Conservation (phyloP, 768 basidiomycete genomes). For the Suillus subalutaceus region DNA sequence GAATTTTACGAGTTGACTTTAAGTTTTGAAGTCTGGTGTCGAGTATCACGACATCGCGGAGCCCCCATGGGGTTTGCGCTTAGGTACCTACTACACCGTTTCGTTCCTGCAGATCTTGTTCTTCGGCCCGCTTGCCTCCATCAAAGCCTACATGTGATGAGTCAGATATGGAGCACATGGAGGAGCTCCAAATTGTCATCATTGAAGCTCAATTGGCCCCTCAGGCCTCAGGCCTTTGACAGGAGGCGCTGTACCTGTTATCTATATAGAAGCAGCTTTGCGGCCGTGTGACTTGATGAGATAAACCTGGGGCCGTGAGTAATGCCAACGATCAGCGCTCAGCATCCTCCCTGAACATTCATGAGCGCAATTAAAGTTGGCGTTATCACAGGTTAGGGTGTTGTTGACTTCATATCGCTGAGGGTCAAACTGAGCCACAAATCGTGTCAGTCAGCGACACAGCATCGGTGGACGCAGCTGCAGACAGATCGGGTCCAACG, state of each 20-base stretch:
- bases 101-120: slow-evolving; percentile 65
- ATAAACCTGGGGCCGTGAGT: neutral
- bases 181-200: slow-evolving; percentile 44
- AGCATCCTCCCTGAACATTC: neutral
- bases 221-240: no score
- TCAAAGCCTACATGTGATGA: slow-evolving; percentile 37
- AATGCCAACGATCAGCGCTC: neutral
- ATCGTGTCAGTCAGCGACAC: slow-evolving; percentile 68
- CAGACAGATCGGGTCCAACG: slow-evolving; percentile 69
- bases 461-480: slow-evolving; percentile 47
- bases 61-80: slow-evolving; percentile 34
- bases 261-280: slow-evolving; percentile 43
- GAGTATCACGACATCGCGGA: neutral
- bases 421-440: slow-evolving; percentile 3
- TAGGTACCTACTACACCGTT: slow-evolving; percentile 24
- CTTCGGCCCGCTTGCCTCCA: neutral
- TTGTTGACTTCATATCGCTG: neutral
- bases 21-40: neutral
- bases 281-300: neutral
- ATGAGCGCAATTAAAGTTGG: slow-evolving; percentile 29
- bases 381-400: slow-evolving; percentile 31
- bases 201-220: slow-evolving; percentile 60
- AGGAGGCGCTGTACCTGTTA: slow-evolving; percentile 46
- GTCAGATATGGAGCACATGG: slow-evolving; percentile 47
- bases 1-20: neutral